Base-by-base conservation (phyloP, 768 basidiomycete species). In the Agaricus blazei region DNA sequence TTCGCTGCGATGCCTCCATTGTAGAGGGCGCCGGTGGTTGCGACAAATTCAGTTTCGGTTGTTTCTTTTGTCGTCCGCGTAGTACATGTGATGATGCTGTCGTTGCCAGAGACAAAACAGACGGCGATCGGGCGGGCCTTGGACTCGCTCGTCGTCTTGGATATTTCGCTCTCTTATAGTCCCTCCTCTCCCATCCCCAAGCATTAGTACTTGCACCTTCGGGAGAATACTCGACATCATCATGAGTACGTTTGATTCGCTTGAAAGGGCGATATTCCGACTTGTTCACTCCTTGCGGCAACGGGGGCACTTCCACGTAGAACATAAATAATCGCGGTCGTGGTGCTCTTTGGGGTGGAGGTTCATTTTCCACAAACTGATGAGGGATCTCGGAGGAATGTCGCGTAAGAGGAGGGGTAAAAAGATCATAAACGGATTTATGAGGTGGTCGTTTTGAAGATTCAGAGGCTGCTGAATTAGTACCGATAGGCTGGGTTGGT, bases 291-390 rank as follows among this genome's bases (percentile, higher is more conserved):
- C 54, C 40, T 1, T 27, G 38, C 4, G 53, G 46, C n/a, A 54
- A 54, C 4, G 53, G 28, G 2, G 53, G 53, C 9, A 54, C 26
- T 8, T 52, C 52, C 26, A 52, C 42, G 28, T 44, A 36, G 27
- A 14, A 29, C 4, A 52, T 29, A 41, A 23, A 15, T 14, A 12
- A 9, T 23, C 2, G 36, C 4, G 14, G 12, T 38, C 23, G 34
- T 11, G 23, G n/a, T 12, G 24, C 44, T 45, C 11, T 24, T 6
- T 34, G 34, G 11, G 34, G 7, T 26, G 34, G 14, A 36, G 12
- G 23, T 7, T 54, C 44, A 26, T 27, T 31, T 38, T 37, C 27
- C 2, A 2, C 15, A 34, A 26, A 9, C 28, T 24, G 28, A n/a
- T 1, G 4, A n/a, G 44, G 24, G n/a, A 23, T 15, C 19, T 54